Conservation (phyloP, 768 basidiomycete genomes). For the Lactarius vividus region DNA sequence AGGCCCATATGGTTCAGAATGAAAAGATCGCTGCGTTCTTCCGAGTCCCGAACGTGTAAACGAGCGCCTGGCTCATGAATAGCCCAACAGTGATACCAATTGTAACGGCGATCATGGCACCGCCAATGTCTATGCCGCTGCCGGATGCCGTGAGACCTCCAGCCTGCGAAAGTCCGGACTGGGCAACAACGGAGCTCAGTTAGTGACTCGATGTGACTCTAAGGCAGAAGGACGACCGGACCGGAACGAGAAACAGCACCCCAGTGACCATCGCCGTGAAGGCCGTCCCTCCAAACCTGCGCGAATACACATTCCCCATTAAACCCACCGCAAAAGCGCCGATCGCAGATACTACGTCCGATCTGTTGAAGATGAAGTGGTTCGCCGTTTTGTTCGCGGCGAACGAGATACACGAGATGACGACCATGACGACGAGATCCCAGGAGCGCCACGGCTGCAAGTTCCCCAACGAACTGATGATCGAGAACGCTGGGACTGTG, state of each 20-base stretch:
- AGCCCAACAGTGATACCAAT: slow-evolving; percentile 86
- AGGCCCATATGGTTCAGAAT: slow-evolving; percentile 40
- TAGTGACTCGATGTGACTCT: not conserved
- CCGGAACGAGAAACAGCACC: slow-evolving; percentile 80
- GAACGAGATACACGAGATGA: slow-evolving; percentile 77
- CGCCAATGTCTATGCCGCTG: slow-evolving; percentile 76
- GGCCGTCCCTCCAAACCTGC: slow-evolving; percentile 77
- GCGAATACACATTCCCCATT: slow-evolving; percentile 74
- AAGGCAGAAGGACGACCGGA: slow-evolving; percentile 39
- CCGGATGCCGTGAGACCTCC: slow-evolving; percentile 84
- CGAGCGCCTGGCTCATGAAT: slow-evolving; percentile 81
- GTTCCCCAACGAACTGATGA: slow-evolving; percentile 68
- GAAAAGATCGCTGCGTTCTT: slow-evolving; percentile 81
- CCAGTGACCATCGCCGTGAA: slow-evolving; percentile 92
- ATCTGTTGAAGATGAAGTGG: slow-evolving; percentile 77
- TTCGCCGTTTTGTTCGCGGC: slow-evolving; percentile 76
- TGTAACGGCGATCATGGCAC: slow-evolving; percentile 84
- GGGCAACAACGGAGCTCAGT: slow-evolving; percentile 16
- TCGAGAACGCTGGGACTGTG: slow-evolving; percentile 71
- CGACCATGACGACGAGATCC: slow-evolving; percentile 76
- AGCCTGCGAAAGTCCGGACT: slow-evolving; percentile 82
- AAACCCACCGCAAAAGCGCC: slow-evolving; percentile 77
- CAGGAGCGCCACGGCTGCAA: slow-evolving; percentile 68
- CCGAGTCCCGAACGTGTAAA: slow-evolving; percentile 76
- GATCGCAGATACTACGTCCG: slow-evolving; percentile 78